Base-by-base conservation (phyloP, 257 asterid genomes). In the Ballota nigra region DNA sequence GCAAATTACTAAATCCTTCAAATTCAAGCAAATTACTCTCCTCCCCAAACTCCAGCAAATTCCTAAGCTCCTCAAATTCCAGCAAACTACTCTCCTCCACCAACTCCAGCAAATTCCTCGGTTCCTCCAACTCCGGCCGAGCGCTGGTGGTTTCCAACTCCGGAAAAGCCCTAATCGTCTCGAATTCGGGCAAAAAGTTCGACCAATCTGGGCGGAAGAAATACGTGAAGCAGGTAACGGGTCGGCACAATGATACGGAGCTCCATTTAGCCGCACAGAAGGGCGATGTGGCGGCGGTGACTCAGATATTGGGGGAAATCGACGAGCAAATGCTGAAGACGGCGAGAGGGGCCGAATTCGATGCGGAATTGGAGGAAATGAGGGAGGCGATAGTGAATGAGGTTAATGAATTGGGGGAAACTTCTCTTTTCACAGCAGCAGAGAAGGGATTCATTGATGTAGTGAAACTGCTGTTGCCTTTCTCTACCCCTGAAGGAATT, bases 151-250 rank as follows among this genome's bases (percentile, higher is more conserved):
- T 81, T 4, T 90, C 97, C 0, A 86, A 80, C 80, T 86, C 96
- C 72, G 83, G 84, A 1, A 85, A 83, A 71, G 87, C 86, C 51
- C 20, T 85, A 63, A 59, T 83, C 10, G 81, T 78, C 38, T 85
- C 90, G 20, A 85, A 80, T 72, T 85, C 86, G 3, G 85, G 87
- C 15, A 84, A 79, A 34, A 49, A 74, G 52, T 8, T 86, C 78
- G 69, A 88, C 58, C 88, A 77, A 63, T 71, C 84, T 13, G 91
- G 92, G 12, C 86, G 83, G 77, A 85, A 85, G 82, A 92, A 89
- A 86, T 89, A 92, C 57, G 98, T 92, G 79, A 92, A 83, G 85
- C 98, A 92, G 79, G 98, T 92, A 33, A 89, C 96, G 4, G 98
- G 98, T 0, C 79, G 91, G 79, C 93, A 89, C 87, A 89, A 92